Evolutionary conservation across 768 basidiomycete species (phyloP).

Genomic region (Pleurotus salmoneostramineus): DNA sequence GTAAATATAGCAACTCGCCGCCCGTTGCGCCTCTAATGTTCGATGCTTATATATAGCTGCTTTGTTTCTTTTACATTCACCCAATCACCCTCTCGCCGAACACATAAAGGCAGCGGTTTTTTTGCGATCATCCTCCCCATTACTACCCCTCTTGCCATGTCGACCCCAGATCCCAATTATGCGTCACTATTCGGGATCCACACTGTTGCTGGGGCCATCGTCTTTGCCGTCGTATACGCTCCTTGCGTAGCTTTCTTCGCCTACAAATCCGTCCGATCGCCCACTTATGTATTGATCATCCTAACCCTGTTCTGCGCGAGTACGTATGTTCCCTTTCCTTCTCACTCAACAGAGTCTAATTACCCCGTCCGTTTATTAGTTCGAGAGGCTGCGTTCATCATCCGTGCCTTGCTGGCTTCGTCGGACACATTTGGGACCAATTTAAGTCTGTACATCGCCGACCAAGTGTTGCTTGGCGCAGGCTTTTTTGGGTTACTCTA

Average conservation of each 20-base stretch:
- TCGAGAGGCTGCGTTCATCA: slow-evolving; percentile 33
- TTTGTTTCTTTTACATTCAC: too few relatives aligned
- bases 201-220: slow-evolving; percentile 26
- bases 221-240: slow-evolving; percentile 31
- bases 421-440: slow-evolving; percentile 25
- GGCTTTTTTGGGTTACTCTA: slow-evolving; percentile 42
- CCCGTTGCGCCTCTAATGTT: too few relatives aligned
- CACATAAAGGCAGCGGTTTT: too few relatives aligned
- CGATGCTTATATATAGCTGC: too few relatives aligned
- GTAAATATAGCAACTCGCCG: too few relatives aligned
- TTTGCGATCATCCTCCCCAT: too few relatives aligned
- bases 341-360: background rate
- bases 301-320: slow-evolving; percentile 34
- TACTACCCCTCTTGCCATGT: background rate
- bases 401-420: slow-evolving; percentile 33
- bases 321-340: slow-evolving; percentile 17
- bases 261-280: slow-evolving; percentile 22
- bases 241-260: slow-evolving; percentile 27
- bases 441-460: slow-evolving; percentile 28
- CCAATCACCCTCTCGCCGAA: too few relatives aligned
- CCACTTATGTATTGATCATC: slow-evolving; percentile 28
- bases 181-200: slow-evolving; percentile 27
- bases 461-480: slow-evolving; percentile 33
- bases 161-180: slow-evolving; percentile 18
- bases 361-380: slow-evolving; percentile 20